phyloP scores from a whole-genome alignment of 176 grass and related monocot species.

The Puya raimondii region DNA sequence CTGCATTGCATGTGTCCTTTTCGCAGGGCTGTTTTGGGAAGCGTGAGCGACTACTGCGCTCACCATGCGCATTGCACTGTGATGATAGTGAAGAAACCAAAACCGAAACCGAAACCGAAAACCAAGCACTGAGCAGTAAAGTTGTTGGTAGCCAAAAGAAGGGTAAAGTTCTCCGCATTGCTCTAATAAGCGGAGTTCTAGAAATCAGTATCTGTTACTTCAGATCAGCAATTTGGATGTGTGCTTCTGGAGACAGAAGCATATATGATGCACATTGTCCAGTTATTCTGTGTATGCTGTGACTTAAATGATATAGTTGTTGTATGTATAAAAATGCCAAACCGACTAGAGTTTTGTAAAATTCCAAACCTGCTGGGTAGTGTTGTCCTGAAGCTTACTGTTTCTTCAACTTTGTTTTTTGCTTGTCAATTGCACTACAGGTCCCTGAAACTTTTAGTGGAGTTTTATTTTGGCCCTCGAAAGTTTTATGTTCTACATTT shows the following conservation, averaged over 20 bases:
- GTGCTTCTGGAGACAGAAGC: not conserved
- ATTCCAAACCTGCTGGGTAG: too few species aligned
- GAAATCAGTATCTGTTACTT: not conserved
- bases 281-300: too few species aligned
- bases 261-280: too few species aligned
- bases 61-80: constrained; percentile 89
- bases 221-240: not conserved
- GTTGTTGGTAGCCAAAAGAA: not conserved
- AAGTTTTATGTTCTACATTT: too few species aligned
- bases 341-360: too few species aligned
- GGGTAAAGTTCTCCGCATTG: not conserved
- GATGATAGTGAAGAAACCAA: constrained; percentile 92
- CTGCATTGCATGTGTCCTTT: not conserved
- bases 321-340: too few species aligned
- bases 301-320: too few species aligned
- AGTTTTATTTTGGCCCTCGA: too few species aligned
- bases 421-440: too few species aligned
- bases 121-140: constrained; percentile 33
- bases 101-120: constrained; percentile 40
- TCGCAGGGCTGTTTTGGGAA: constrained; percentile 67
- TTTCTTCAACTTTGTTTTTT: too few species aligned
- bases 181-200: not conserved
- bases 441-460: too few species aligned
- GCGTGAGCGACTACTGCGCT: constrained; percentile 79
- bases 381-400: too few species aligned